phyloP scores from a whole-genome alignment of 2,329 filamentous ascomycete genomes.

The Colletotrichum orbiculare region DNA sequence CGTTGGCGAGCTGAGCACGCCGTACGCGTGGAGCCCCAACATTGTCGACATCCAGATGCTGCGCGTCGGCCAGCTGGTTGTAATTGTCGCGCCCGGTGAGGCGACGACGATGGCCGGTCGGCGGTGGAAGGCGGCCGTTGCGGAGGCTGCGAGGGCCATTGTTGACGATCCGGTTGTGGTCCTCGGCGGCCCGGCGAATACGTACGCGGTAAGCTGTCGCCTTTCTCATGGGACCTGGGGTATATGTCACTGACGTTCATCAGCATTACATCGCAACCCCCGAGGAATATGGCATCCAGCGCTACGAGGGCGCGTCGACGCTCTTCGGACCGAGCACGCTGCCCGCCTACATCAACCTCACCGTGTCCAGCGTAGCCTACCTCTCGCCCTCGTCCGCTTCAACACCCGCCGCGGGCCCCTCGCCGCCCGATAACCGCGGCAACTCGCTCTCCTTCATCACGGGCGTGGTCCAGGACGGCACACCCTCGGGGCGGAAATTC shows the following conservation, averaged over 20 bases:
- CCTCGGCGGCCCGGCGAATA: constrained; percentile 89
- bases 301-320: constrained; percentile 95
- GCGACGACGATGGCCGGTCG: constrained; percentile 93
- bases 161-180: constrained; percentile 76
- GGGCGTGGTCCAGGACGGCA: constrained; percentile 78
- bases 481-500: constrained; percentile 74
- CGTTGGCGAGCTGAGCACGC: constrained; percentile 80
- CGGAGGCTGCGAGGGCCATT: constrained; percentile 59
- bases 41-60: constrained; percentile 90
- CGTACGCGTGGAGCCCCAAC: constrained; percentile 91
- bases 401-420: constrained; percentile 63
- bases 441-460: constrained; percentile 84
- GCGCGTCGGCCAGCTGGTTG: constrained; percentile 84
- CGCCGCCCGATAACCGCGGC: constrained; percentile 82
- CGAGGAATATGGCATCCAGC: constrained; percentile 85
- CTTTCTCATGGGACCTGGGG: neutral
- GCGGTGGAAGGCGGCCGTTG: constrained; percentile 82
- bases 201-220: constrained; percentile 73
- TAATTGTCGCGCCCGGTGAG: constrained; percentile 88
- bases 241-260: neutral
- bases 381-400: constrained; percentile 63
- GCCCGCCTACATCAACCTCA: constrained; percentile 88
- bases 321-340: constrained; percentile 87
- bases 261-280: constrained; percentile 79
- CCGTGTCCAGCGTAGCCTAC: constrained; percentile 76